Evolutionary conservation across 352 stramenopile genomes (phyloP), one percentile per base, ranked within the genome.

Genomic region (Discostella stelligera): DNA sequence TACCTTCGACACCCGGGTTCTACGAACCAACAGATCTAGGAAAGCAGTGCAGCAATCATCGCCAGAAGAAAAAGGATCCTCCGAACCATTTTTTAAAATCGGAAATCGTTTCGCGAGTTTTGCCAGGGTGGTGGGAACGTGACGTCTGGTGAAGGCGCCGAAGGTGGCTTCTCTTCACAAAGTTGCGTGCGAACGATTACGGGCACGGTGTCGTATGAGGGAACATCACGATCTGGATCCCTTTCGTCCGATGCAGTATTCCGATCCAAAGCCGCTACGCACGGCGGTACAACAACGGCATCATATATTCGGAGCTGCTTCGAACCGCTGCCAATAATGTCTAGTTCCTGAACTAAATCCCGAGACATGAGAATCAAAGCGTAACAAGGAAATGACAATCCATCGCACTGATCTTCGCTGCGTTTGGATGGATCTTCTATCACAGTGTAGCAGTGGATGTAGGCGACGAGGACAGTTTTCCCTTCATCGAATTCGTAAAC

Each of bases 291-390:
- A 46, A 83, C 60, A 27, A 74, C 46, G 6, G 63, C 76, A 30
- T 78, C 69, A 48, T 83, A 83, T 25, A 79, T 59, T 10, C 76
- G 62, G 21, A 83, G 41, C 49, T 73, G 62, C 59, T 54, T 79
- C 10, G 39, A 14, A 13, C 10, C 16, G 7, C 21, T 27, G 52
- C 41, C 54, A n/a, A 3, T 20, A 49, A 83, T 55, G 13, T 63
- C 59, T 46, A 68, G 44, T 30, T 79, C 69, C 20, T 53, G 69
- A 11, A 83, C 18, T 6, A 64, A 8, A 49, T 79, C 50, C 11
- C 64, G 66, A 32, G 76, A 68, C 50, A 83, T 44, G 30, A 76
- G 18, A 25, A 83, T 72, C 52, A 58, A 74, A 25, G 64, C 18
- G 59, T 71, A 83, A 50, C 69, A 71, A 21, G 69, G 69, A 13